Percentiles rank a stretch among this genome's conserved stretches.
These are phyloP conservation scores for Verticillium albo-atrum DNA, from an alignment of 2,329 filamentous ascomycete species.

Conservation along the genomic window DNA sequence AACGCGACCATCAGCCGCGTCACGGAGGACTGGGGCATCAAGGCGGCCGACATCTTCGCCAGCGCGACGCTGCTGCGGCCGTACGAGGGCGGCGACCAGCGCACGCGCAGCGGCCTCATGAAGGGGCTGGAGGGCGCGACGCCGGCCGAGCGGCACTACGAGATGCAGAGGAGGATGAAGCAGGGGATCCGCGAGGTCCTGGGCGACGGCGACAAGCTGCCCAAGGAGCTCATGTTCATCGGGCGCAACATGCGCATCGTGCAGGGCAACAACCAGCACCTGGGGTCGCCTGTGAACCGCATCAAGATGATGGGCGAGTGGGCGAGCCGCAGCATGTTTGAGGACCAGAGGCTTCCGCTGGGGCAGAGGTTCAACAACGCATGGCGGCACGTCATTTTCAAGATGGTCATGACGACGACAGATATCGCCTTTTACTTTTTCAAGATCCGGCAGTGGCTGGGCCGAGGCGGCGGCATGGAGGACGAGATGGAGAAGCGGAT, in stretches of 20 bases:
- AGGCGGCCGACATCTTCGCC: conserved; percentile 85
- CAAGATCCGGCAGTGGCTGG: conserved; percentile 71
- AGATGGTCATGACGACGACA: conserved; percentile 66
- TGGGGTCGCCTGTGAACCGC: conserved; percentile 84
- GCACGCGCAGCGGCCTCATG: conserved; percentile 61
- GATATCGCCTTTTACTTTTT: conserved; percentile 83
- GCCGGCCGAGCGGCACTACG: conserved; percentile 72
- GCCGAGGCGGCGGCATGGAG: conserved; percentile 81
- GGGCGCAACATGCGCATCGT: conserved; percentile 90
- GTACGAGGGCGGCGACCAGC: conserved; percentile 78
- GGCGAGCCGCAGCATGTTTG: conserved; percentile 79
- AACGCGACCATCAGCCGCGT: conserved; percentile 72
- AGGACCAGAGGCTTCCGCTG: conserved; percentile 62
- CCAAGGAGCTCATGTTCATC: conserved; percentile 87
- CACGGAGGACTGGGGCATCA: conserved; percentile 79
- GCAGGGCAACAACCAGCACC: conserved; percentile 87
- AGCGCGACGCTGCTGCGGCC: conserved; percentile 85
- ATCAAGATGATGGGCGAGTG: conserved; percentile 92
- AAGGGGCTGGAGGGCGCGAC: conserved; percentile 55
- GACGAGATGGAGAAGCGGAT: conserved; percentile 88
- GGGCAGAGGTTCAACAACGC: conserved; percentile 63
- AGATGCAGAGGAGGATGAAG: conserved; percentile 83
- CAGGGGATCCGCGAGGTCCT: conserved; percentile 65
- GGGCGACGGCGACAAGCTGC: conserved; percentile 82
- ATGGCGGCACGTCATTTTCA: conserved; percentile 78